These are phyloP conservation scores for Mycena sp. DNA, from an alignment of 1,284 basidiomycete genomes.

Conservation along the genomic window DNA sequence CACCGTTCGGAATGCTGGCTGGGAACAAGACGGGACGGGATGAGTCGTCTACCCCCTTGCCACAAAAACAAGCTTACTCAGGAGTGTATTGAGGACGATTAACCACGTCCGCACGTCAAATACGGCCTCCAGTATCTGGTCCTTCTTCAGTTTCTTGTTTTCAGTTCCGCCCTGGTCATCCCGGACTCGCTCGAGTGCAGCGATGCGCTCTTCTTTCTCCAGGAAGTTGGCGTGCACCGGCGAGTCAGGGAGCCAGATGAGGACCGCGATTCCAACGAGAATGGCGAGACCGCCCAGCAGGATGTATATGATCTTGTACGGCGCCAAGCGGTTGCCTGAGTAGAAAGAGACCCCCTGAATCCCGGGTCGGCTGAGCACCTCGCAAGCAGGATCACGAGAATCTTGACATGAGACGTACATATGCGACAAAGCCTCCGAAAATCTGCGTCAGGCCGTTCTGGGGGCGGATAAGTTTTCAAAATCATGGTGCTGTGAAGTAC, in stretches of 20 bases:
- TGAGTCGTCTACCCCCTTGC: too few relatives aligned
- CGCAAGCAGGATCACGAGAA: too few relatives aligned
- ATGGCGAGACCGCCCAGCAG: constrained; percentile 70
- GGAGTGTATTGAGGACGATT: constrained; percentile 64
- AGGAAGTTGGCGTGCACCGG: constrained; percentile 69
- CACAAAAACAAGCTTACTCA: constrained; percentile 56
- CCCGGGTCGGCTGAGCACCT: neutral
- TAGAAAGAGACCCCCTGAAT: constrained; percentile 67
- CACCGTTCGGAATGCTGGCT: constrained; percentile 76
- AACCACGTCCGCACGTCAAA: constrained; percentile 72
- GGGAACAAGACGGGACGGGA: constrained; percentile 24
- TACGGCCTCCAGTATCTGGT: constrained; percentile 67
- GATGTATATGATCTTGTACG: constrained; percentile 72
- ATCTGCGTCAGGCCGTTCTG: constrained; percentile 70
- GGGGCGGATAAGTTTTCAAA: constrained; percentile 1
- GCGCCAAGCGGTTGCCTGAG: constrained; percentile 53
- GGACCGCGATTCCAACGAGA: constrained; percentile 62
- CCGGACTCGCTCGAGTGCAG: constrained; percentile 73
- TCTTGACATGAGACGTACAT: constrained; percentile 57
- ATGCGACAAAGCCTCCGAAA: constrained; percentile 75
- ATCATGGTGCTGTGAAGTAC: neutral
- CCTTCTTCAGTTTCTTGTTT: constrained; percentile 68
- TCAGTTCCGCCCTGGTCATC: constrained; percentile 72
- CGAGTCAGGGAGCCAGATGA: constrained; percentile 73
- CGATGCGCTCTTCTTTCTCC: constrained; percentile 67